Conservation (phyloP, 768 basidiomycete species). For the Kwoniella dejecticola region DNA sequence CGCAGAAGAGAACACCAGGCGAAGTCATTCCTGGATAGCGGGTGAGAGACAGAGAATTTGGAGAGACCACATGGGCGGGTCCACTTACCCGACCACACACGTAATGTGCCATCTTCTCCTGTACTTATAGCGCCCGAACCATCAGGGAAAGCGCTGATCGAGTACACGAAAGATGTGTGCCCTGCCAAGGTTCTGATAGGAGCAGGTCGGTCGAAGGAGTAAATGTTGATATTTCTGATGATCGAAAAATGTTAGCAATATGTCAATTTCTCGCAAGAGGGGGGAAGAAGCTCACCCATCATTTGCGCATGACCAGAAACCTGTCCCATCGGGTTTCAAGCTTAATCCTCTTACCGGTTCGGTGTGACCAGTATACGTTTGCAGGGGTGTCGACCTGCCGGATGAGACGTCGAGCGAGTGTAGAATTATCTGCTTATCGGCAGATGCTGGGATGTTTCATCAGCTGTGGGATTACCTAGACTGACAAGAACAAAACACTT, state of each 20-base stretch:
- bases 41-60: neutral
- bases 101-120: conserved; percentile 89
- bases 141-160: conserved; percentile 72
- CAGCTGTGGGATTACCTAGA: neutral
- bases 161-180: conserved; percentile 96
- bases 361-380: conserved; percentile 80
- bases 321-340: conserved; percentile 68
- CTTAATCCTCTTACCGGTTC: conserved; percentile 88
- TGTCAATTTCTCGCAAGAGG: too few relatives aligned
- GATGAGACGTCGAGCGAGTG: conserved; percentile 67
- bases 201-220: conserved; percentile 76
- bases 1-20: neutral
- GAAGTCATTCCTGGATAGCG: too few relatives aligned
- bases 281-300: conserved; percentile 67
- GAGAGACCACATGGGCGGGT: neutral
- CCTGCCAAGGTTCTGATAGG: conserved; percentile 71
- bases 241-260: neutral
- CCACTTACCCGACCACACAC: conserved; percentile 80
- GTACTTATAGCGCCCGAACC: conserved; percentile 79
- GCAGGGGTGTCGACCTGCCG: conserved; percentile 61
- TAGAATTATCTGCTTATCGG: conserved; percentile 89
- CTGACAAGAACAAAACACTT: neutral
- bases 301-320: conserved; percentile 94
- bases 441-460: conserved; percentile 66
- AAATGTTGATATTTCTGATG: conserved; percentile 82